Base-by-base conservation (phyloP, 768 basidiomycete genomes). In the Boletus eberwhitei region DNA sequence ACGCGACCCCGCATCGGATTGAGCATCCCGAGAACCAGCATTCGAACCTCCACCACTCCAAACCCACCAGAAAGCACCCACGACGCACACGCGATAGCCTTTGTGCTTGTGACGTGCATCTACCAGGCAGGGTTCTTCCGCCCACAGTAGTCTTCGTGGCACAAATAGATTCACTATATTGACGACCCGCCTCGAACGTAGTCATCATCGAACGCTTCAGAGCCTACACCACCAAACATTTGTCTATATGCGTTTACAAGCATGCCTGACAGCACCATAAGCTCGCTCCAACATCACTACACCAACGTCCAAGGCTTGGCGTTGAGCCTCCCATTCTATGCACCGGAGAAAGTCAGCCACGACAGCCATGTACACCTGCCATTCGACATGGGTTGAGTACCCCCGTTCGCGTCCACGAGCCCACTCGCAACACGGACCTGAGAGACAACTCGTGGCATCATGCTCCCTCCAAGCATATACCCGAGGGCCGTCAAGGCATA, bases 261-360 rank as follows among this genome's bases (percentile, higher is more conserved):
- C 44, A 19, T 24, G n/a, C 50, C 19, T 49, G 35, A 43, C 29
- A 19, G 16, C 8, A 40, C 32, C 35, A 22, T 45, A 37, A 0
- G 19, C 42, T 5, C 13, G 38, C 19, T 48, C 47, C 40, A 49
- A 54, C 48, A 16, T 21, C 37, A 16, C 6, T 6, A 47, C 34
- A 22, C 41, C 43, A 24, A 53, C 14, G 21, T 38, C 53, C 16
- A 14, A 26, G 13, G 37, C 32, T 19, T 22, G 41, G 22, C 43
- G 52, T 35, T 43, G 54, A 36, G 48, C 38, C 21, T 55, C 51
- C 59, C 61, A 64, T 34, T 55, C 26, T 31, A 51, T 45, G 19
- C 55, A 63, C 40, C 2, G 48, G 22, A 59, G 29, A 36, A 50
- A 44, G 24, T 57, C 50, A 22, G 38, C 26, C 36, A 44, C n/a